Evolutionary conservation across 2,329 filamentous ascomycete genomes (phyloP).

Genomic region (Escovopsis sp.): DNA sequence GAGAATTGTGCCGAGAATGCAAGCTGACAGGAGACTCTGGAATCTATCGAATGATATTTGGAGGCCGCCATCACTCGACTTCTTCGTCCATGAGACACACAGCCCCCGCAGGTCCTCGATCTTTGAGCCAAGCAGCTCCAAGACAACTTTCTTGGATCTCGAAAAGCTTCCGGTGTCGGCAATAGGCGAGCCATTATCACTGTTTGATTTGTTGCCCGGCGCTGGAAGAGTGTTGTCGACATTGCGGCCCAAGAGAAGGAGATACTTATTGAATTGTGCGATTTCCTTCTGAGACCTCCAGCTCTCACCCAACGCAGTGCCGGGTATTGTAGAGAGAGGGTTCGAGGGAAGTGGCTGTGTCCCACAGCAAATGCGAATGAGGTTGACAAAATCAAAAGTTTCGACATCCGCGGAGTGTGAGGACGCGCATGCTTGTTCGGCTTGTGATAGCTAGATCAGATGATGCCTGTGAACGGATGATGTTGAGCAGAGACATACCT

Average conservation of each 20-base stretch:
- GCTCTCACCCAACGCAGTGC: conserved; percentile 32
- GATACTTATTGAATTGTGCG: conserved; percentile 34
- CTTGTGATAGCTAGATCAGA: conserved; percentile 19
- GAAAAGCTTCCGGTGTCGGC: conserved; percentile 20
- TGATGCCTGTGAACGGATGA: no score
- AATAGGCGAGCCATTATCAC: conserved; percentile 7
- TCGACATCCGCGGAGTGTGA: conserved; percentile 48
- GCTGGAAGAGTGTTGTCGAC: not conserved
- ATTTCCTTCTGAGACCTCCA: conserved; percentile 30
- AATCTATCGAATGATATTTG: conserved; percentile 39
- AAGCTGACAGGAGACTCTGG: conserved; percentile 35
- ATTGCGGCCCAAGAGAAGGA: conserved; percentile 34
- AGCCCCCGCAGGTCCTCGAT: conserved; percentile 33
- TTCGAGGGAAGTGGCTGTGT: conserved; percentile 18
- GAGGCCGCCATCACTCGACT: conserved; percentile 27
- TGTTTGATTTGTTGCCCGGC: conserved; percentile 1
- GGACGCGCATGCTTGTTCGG: conserved; percentile 52
- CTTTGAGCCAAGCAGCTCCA: conserved; percentile 40
- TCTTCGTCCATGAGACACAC: conserved; percentile 32
- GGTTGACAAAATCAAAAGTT: conserved; percentile 49
- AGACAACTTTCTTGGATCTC: conserved; percentile 33
- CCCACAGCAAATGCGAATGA: conserved; percentile 59
- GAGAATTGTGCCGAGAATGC: conserved; percentile 29
- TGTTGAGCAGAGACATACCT: conserved; percentile 33
- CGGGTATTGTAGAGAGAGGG: conserved; percentile 23